phyloP scores from a whole-genome alignment of 2,329 filamentous ascomycete genomes.

The Diaporthe citriasiana region DNA sequence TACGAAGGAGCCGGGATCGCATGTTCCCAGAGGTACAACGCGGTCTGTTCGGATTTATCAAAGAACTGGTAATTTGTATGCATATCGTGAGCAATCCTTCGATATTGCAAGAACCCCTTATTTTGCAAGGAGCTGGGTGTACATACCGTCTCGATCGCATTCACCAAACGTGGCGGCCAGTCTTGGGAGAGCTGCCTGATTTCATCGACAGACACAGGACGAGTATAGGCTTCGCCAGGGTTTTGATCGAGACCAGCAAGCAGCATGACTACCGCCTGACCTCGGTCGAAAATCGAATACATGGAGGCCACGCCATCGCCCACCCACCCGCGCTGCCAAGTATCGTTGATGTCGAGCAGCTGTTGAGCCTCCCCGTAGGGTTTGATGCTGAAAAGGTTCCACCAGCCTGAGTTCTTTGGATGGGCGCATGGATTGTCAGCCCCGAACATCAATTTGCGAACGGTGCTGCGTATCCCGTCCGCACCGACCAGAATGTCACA shows the following conservation, averaged over 20 bases:
- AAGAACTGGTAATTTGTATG: conserved; percentile 20
- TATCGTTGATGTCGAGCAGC: conserved; percentile 21
- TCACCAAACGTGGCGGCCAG: conserved; percentile 11
- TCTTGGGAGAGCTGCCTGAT: conserved; percentile 43
- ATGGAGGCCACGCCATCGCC: conserved; percentile 11
- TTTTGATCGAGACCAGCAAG: conserved; percentile 6
- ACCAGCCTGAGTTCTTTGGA: conserved; percentile 21
- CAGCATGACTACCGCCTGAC: conserved; percentile 10
- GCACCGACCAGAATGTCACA: conserved; percentile 40
- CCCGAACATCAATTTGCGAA: conserved; percentile 26
- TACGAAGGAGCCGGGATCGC: conserved; percentile 17
- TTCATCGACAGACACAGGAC: conserved; percentile 42
- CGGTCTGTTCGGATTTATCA: conserved; percentile 16
- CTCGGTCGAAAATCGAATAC: conserved; percentile 9
- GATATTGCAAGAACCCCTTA: neutral
- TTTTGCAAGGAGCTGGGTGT: neutral
- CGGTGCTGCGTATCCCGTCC: conserved; percentile 38
- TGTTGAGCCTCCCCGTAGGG: conserved; percentile 1
- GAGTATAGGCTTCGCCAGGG: conserved; percentile 43
- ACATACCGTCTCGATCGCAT: conserved; percentile 2
- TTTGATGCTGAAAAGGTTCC: neutral
- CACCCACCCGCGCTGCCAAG: conserved; percentile 7
- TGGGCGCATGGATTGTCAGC: neutral
- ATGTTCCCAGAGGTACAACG: conserved; percentile 32
- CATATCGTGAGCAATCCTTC: neutral